A percentile compares a stretch with the other conserved stretches of the same genome.
These are phyloP conservation scores for Kurtzmaniella fragi DNA, from an alignment of 805 yeast species.

Conservation along the genomic window DNA sequence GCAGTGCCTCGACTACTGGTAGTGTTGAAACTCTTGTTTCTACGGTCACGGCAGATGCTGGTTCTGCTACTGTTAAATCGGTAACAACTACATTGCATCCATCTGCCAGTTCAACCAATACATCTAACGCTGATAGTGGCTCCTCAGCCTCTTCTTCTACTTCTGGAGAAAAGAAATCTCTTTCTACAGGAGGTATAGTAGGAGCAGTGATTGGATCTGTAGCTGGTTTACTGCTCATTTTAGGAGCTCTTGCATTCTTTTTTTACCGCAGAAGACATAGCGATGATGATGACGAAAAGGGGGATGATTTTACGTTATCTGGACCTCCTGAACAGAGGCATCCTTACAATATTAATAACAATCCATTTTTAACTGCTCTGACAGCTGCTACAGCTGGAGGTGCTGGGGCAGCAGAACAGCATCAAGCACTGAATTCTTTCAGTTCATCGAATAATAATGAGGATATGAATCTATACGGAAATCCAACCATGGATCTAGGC, in stretches of 20 bases:
- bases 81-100: conserved; percentile 5
- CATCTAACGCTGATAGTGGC: conserved; percentile 9
- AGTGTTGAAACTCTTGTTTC: conserved; percentile 3
- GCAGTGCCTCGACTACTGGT: too few species aligned
- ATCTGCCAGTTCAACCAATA: conserved; percentile 12
- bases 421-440: conserved; percentile 13
- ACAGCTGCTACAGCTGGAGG: conserved; percentile 13
- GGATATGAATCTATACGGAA: conserved; percentile 12
- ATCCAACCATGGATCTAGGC: conserved; percentile 6
- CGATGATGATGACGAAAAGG: conserved; percentile 40
- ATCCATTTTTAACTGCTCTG: conserved; percentile 20
- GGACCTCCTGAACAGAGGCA: conserved; percentile 19
- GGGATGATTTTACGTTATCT: conserved; percentile 28
- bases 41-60: conserved; percentile 5
- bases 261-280: conserved; percentile 38
- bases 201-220: conserved; percentile 40
- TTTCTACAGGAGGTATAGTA: conserved; percentile 38
- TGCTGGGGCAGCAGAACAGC: conserved; percentile 6
- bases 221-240: conserved; percentile 30
- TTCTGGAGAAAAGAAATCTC: not conserved
- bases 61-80: conserved; percentile 6
- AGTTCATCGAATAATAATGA: conserved; percentile 13
- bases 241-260: conserved; percentile 36
- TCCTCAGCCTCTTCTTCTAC: conserved; percentile 6
- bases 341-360: conserved; percentile 11